Conservation (phyloP, 176 grass and related monocot genomes). For the Oropetium thomaeum region DNA sequence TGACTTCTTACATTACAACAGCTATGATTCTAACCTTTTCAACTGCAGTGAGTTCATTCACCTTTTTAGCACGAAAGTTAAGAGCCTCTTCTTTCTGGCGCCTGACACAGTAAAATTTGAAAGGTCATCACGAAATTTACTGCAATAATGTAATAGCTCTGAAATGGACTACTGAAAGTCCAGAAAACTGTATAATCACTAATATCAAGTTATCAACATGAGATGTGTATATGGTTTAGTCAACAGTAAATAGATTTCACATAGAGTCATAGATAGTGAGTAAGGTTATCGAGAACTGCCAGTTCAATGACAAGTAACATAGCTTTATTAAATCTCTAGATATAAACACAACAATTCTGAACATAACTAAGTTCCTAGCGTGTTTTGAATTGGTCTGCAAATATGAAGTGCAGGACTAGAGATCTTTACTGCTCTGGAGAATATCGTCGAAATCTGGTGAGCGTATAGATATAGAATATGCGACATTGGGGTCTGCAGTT, state of each 20-base stretch:
- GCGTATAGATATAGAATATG: neutral
- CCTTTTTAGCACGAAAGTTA: constrained; percentile 87
- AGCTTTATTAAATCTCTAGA: too few species aligned
- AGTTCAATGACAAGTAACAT: neutral
- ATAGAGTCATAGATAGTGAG: neutral
- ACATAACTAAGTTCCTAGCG: too few species aligned
- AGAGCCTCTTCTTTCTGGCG: constrained; percentile 98
- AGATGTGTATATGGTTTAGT: constrained; percentile 10
- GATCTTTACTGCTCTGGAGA: neutral
- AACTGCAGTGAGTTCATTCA: constrained; percentile 63
- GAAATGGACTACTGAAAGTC: neutral
- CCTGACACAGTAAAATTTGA: constrained; percentile 45
- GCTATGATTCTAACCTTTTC: constrained; percentile 66
- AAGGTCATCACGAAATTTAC: neutral
- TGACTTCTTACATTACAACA: constrained; percentile 18
- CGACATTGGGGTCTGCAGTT: neutral
- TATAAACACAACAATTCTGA: too few species aligned
- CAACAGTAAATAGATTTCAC: neutral
- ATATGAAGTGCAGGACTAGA: neutral
- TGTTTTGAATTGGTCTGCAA: too few species aligned
- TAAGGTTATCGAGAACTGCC: neutral
- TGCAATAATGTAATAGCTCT: neutral
- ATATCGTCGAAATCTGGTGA: neutral
- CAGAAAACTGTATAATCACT: neutral
- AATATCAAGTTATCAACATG: neutral